These are phyloP conservation scores for Lecanicillium sp. DNA, from an alignment of 2,329 filamentous ascomycete species.

Conservation along the genomic window DNA sequence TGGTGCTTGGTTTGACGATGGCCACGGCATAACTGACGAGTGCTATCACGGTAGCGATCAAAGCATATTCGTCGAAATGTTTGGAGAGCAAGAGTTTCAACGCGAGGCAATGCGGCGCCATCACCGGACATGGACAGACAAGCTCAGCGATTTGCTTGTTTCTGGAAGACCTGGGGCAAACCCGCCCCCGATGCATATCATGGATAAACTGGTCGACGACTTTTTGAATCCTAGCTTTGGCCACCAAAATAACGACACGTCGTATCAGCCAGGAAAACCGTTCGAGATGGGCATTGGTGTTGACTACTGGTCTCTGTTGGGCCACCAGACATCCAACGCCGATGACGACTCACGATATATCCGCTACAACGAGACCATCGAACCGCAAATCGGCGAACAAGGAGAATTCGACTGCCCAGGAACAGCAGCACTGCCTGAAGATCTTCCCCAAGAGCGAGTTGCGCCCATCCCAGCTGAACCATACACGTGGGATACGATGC, in stretches of 20 bases:
- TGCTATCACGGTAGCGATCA: slow-evolving; percentile 20
- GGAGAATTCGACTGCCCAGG: slow-evolving; percentile 15
- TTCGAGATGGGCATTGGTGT: slow-evolving; percentile 19
- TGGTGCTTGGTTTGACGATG: slow-evolving; percentile 10
- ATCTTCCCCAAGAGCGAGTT: slow-evolving; percentile 8
- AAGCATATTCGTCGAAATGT: slow-evolving; percentile 20
- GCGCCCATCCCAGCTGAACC: slow-evolving; percentile 4
- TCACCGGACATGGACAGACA: slow-evolving; percentile 13
- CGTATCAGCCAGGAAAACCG: slow-evolving; percentile 13
- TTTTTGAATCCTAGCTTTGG: slow-evolving; percentile 16
- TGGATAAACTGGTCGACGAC: slow-evolving; percentile 12
- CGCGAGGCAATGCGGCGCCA: slow-evolving; percentile 20
- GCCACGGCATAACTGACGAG: slow-evolving; percentile 7
- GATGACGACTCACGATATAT: slow-evolving; percentile 16
- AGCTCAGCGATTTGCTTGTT: slow-evolving; percentile 14
- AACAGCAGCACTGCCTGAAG: slow-evolving; percentile 11
- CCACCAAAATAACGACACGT: slow-evolving; percentile 11
- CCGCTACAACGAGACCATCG: slow-evolving; percentile 12
- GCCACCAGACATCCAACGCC: slow-evolving; percentile 17
- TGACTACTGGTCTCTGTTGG: slow-evolving; percentile 19
- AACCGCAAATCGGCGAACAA: slow-evolving; percentile 13
- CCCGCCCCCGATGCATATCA: slow-evolving; percentile 12
- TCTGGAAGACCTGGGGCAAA: slow-evolving; percentile 13
- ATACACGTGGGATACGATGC: slow-evolving; percentile 16
- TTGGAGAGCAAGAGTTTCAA: slow-evolving; percentile 21